phyloP scores from a whole-genome alignment of 257 asterid species.

The Penstemon barbatus region DNA sequence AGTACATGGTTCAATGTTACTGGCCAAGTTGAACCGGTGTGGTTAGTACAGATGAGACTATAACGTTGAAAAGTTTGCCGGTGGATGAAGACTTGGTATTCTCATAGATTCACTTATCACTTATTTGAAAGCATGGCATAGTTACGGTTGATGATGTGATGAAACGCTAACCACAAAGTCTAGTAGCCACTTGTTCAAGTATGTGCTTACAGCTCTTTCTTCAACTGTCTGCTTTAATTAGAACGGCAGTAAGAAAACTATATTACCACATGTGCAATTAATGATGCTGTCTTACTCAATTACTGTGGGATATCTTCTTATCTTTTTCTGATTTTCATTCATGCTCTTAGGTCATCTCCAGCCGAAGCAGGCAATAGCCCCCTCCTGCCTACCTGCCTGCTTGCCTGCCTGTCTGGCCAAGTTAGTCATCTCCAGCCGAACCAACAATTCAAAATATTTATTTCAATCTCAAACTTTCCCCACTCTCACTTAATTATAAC shows the following conservation, averaged over 20 bases:
- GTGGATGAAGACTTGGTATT: not conserved
- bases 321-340: conserved; percentile 18
- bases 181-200: conserved; percentile 5
- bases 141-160: too few species aligned
- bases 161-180: not conserved
- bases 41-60: not conserved
- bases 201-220: conserved; percentile 29
- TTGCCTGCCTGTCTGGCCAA: too few species aligned
- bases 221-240: conserved; percentile 44
- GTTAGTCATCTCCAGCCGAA: too few species aligned
- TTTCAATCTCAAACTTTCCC: too few species aligned
- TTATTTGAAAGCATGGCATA: not conserved
- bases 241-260: conserved; percentile 26
- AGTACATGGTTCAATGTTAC: too few species aligned
- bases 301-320: not conserved
- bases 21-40: too few species aligned
- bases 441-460: too few species aligned
- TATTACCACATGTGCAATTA: conserved; percentile 39
- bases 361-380: too few species aligned
- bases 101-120: not conserved
- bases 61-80: conserved; percentile 1
- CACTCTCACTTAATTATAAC: too few species aligned
- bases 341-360: not conserved
- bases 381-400: too few species aligned
- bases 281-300: conserved; percentile 36